phyloP scores from a whole-genome alignment of 176 grass and related monocot genomes.

The Oryza glaberrima region DNA sequence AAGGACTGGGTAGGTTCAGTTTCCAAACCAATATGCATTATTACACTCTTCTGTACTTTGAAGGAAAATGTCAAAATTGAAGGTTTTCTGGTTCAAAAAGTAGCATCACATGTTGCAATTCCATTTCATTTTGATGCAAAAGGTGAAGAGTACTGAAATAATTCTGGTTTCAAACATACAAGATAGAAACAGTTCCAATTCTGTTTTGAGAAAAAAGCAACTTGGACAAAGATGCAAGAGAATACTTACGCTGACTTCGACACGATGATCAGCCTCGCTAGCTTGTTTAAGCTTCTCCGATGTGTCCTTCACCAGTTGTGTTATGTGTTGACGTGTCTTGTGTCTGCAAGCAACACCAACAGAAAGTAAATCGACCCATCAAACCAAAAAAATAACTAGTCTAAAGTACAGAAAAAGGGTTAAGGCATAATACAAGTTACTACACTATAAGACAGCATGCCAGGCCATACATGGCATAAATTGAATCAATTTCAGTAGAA shows the following conservation, averaged over 20 bases:
- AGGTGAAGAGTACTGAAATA: background rate
- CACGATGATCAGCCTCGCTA: conserved; percentile 77
- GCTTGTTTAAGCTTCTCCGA: conserved; percentile 93
- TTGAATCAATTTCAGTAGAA: background rate
- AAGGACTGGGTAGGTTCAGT: background rate
- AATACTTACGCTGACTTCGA: conserved; percentile 80
- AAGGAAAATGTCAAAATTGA: background rate
- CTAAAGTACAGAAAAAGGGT: background rate
- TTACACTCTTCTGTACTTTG: background rate
- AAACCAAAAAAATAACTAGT: background rate
- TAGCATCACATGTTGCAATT: background rate
- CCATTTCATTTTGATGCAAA: background rate
- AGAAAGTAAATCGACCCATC: background rate
- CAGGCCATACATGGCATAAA: background rate
- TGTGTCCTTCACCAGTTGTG: conserved; percentile 87
- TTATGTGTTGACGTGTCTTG: conserved; percentile 75
- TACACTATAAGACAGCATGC: background rate
- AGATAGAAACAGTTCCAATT: background rate
- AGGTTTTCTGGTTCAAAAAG: background rate
- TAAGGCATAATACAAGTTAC: background rate
- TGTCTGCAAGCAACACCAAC: conserved; percentile 59
- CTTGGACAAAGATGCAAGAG: background rate
- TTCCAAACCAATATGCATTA: background rate
- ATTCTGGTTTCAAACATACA: background rate
- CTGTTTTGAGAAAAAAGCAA: background rate